phyloP scores from a whole-genome alignment of 768 basidiomycete species.

The Obba rivulosa region DNA sequence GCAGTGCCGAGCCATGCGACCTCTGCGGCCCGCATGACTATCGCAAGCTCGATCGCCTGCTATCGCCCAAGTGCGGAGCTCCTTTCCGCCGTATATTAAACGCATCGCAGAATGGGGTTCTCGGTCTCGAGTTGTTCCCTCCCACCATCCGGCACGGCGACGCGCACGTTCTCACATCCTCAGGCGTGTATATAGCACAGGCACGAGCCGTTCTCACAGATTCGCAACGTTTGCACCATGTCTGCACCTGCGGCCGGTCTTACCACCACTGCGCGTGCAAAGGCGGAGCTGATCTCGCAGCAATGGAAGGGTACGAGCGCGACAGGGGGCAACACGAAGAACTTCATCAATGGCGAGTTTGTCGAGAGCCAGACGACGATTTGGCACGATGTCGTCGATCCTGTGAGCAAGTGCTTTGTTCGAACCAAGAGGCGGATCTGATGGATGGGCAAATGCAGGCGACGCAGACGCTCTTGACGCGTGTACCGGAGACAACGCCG shows the following conservation, averaged over 20 bases:
- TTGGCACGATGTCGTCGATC: constrained; percentile 86
- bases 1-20: constrained; percentile 10
- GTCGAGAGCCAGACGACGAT: constrained; percentile 67
- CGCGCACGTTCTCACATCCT: neutral
- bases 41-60: neutral
- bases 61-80: neutral
- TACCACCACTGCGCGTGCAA: constrained; percentile 45
- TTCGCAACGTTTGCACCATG: too few relatives aligned
- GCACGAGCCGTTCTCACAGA: too few relatives aligned
- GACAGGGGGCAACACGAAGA: constrained; percentile 79
- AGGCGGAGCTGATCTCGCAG: constrained; percentile 62
- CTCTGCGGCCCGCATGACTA: constrained; percentile 3
- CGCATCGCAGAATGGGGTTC: too few relatives aligned
- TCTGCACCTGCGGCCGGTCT: constrained; percentile 35
- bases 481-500: constrained; percentile 83
- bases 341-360: constrained; percentile 86
- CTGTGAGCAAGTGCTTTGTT: constrained; percentile 44
- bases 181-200: too few relatives aligned
- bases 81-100: neutral
- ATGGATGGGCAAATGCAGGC: constrained; percentile 39
- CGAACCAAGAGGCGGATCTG: neutral
- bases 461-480: constrained; percentile 81
- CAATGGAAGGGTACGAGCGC: constrained; percentile 84
- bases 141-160: too few relatives aligned
- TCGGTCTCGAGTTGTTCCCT: too few relatives aligned